Conservation (phyloP, 495 filamentous ascomycete species). For the Melanomma pulvis-pyrius region DNA sequence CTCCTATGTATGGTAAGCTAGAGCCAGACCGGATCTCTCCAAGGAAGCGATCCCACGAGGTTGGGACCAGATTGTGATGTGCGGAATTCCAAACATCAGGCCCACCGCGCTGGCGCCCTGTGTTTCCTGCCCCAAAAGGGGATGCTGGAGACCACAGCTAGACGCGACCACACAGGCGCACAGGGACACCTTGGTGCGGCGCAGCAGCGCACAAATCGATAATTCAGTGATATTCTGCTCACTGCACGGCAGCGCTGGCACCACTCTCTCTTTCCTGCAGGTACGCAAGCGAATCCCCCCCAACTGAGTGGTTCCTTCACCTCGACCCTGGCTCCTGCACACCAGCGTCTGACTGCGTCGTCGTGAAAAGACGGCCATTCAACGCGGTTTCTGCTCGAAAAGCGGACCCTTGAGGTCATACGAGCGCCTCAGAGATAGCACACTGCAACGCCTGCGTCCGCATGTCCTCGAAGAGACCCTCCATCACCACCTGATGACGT, state of each 20-base stretch:
- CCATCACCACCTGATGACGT: neutral
- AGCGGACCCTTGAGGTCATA: neutral
- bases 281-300: slow-evolving; percentile 12
- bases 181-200: neutral
- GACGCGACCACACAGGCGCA: neutral
- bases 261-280: slow-evolving; percentile 12
- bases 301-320: neutral
- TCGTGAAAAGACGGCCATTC: neutral
- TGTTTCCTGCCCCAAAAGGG: neutral
- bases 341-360: neutral
- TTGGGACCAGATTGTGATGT: slow-evolving; percentile 19
- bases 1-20: too few relatives aligned
- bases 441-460: neutral
- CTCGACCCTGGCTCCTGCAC: neutral
- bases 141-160: neutral
- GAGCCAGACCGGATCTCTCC: slow-evolving; percentile 1
- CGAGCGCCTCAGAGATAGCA: neutral
- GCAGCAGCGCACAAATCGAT: slow-evolving; percentile 9
- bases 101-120: slow-evolving; percentile 6
- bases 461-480: neutral
- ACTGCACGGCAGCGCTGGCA: neutral
- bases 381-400: neutral
- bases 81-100: neutral
- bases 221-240: neutral
- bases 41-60: neutral